Conservation (phyloP, 202 grass and related monocot species). For the Setaria italica region DNA sequence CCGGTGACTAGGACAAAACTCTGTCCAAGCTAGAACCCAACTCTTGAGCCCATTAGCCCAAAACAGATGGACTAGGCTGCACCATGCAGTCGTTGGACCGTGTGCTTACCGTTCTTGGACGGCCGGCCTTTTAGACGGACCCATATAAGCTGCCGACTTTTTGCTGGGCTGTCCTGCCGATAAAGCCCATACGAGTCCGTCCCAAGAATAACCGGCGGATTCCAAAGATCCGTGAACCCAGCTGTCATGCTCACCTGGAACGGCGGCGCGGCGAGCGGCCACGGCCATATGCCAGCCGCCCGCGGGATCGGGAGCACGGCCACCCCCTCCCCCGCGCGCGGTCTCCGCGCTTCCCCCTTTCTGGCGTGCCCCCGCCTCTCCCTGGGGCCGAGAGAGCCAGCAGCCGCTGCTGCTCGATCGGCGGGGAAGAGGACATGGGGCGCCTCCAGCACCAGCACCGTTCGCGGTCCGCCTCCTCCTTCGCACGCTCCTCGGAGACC, state of each 20-base stretch:
- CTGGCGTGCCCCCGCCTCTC: conserved; percentile 11
- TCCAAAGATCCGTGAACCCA: background rate
- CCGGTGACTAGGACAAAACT: no score
- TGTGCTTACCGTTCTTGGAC: background rate
- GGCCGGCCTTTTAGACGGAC: background rate
- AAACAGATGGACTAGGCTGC: no score
- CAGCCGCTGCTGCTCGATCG: conserved; percentile 38
- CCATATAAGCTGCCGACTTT: background rate
- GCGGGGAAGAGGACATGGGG: conserved; percentile 39
- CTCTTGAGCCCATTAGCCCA: no score
- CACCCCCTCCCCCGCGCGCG: background rate
- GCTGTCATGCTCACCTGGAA: background rate
- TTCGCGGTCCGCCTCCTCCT: conserved; percentile 61
- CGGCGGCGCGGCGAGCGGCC: conserved; percentile 26
- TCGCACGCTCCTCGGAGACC: conserved; percentile 55
- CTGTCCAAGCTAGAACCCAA: no score
- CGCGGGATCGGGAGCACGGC: background rate
- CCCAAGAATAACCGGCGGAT: background rate
- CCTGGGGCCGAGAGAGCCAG: conserved; percentile 28
- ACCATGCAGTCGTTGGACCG: no score
- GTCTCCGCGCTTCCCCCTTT: background rate
- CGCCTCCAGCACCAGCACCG: conserved; percentile 56
- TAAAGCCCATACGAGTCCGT: background rate
- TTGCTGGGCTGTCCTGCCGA: background rate
- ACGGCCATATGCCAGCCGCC: conserved; percentile 32